Percentiles rank a stretch among this genome's conserved stretches.
phyloP scores from a whole-genome alignment of 2,329 filamentous ascomycete genomes.

The Alternaria alternata region DNA sequence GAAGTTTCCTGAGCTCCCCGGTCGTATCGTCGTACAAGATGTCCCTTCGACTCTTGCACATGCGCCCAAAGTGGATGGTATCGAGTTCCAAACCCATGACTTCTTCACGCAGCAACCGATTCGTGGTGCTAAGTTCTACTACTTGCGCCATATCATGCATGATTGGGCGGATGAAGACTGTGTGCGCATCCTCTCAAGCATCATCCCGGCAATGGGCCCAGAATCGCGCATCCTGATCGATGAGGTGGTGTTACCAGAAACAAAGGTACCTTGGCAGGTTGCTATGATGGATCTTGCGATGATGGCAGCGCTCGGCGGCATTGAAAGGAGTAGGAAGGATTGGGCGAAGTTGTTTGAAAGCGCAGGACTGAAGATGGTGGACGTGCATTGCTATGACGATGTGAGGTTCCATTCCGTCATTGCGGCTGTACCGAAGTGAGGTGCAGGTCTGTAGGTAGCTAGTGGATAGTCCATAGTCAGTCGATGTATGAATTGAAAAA shows the following conservation, averaged over 20 bases:
- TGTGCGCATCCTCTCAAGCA: conserved; percentile 36
- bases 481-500: background rate
- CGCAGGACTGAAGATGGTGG: conserved; percentile 36
- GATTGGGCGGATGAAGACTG: conserved; percentile 44
- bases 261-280: conserved; percentile 39
- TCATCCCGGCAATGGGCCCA: conserved; percentile 37
- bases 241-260: conserved; percentile 42
- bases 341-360: conserved; percentile 29
- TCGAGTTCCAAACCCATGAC: conserved; percentile 43
- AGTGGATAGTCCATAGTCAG: background rate
- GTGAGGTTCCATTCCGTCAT: conserved; percentile 33
- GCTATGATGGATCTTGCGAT: conserved; percentile 41
- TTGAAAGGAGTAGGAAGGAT: conserved; percentile 35
- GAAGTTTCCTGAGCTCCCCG: conserved; percentile 19
- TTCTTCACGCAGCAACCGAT: conserved; percentile 45
- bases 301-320: conserved; percentile 34
- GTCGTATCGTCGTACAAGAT: conserved; percentile 39
- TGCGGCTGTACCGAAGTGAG: conserved; percentile 17
- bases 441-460: background rate
- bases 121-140: conserved; percentile 44
- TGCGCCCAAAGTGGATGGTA: conserved; percentile 23
- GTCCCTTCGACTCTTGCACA: conserved; percentile 32
- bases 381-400: conserved; percentile 37
- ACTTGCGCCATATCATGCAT: conserved; percentile 44
- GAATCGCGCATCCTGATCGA: conserved; percentile 44